Percentiles rank a stretch among this genome's conserved stretches.
Evolutionary conservation across 805 yeast genomes (phyloP).

Genomic region (Yamadazyma sp.): DNA sequence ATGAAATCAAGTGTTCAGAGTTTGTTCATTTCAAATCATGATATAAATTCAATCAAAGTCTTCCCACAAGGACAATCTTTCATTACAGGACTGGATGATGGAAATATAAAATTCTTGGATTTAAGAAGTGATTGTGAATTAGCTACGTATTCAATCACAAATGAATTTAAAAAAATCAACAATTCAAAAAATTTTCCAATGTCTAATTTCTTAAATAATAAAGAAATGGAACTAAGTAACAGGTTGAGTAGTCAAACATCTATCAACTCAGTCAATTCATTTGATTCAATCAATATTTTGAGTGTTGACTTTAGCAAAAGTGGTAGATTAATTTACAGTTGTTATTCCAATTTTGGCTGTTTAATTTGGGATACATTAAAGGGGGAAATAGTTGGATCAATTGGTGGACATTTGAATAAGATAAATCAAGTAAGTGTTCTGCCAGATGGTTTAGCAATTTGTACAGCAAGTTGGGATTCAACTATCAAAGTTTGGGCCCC

Average conservation of each 20-base stretch:
- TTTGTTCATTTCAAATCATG: constrained; percentile 57
- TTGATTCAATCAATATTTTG: constrained; percentile 47
- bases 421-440: constrained; percentile 63
- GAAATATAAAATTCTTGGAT: constrained; percentile 66
- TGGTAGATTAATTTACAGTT: constrained; percentile 70
- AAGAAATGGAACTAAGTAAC: too few species aligned
- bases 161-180: constrained; percentile 6
- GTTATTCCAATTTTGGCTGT: constrained; percentile 75
- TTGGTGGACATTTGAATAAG: constrained; percentile 56
- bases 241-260: constrained; percentile 4
- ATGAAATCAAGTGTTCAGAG: constrained; percentile 46
- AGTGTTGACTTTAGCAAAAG: constrained; percentile 71
- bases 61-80: constrained; percentile 72
- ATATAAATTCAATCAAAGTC: constrained; percentile 57
- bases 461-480: constrained; percentile 80
- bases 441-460: constrained; percentile 72
- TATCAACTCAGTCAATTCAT: constrained; percentile 5
- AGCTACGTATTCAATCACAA: constrained; percentile 38
- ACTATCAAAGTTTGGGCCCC: constrained; percentile 64
- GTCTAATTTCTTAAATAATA: constrained; percentile 12
- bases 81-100: constrained; percentile 78
- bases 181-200: not conserved
- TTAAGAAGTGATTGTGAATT: constrained; percentile 73
- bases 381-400: constrained; percentile 59
- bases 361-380: constrained; percentile 74